A percentile compares a stretch with the other conserved stretches of the same genome.
phyloP scores from a whole-genome alignment of 495 filamentous ascomycete genomes.

The Penicillium desertorum region DNA sequence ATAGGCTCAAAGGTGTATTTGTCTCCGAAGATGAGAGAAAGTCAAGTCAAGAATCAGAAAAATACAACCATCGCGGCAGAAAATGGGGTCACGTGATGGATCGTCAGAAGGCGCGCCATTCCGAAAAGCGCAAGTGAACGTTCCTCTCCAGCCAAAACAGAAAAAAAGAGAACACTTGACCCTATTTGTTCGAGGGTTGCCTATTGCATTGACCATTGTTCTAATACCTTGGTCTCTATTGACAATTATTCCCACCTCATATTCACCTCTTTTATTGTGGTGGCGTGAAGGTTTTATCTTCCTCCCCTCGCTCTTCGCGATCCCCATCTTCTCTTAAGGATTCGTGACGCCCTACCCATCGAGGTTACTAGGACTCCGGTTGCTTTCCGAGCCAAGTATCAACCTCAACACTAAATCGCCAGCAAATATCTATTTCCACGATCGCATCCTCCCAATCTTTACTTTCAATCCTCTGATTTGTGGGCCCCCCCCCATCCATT shows the following conservation, averaged over 20 bases:
- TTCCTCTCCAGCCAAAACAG: constrained; percentile 12
- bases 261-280: constrained; percentile 6
- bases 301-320: constrained; percentile 33
- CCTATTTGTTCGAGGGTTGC: constrained; percentile 1
- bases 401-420: constrained; percentile 11
- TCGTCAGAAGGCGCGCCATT: constrained; percentile 43
- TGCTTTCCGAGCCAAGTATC: constrained; percentile 10
- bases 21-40: constrained; percentile 6
- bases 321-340: constrained; percentile 29
- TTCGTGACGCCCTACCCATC: constrained; percentile 31
- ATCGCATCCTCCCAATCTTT: constrained; percentile 17
- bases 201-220: constrained; percentile 6
- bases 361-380: constrained; percentile 16
- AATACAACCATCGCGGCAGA: constrained; percentile 25
- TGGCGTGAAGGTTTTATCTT: constrained; percentile 13
- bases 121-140: constrained; percentile 31
- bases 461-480: constrained; percentile 11
- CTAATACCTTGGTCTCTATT: not conserved
- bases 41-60: constrained; percentile 5
- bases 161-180: not conserved
- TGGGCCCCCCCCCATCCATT: constrained; percentile 15
- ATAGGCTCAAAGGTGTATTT: constrained; percentile 1
- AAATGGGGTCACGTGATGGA: constrained; percentile 39
- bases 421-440: not conserved
- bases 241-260: not conserved